These are phyloP conservation scores for Leccinum boreale DNA, from an alignment of 768 basidiomycete genomes.

Conservation along the genomic window DNA sequence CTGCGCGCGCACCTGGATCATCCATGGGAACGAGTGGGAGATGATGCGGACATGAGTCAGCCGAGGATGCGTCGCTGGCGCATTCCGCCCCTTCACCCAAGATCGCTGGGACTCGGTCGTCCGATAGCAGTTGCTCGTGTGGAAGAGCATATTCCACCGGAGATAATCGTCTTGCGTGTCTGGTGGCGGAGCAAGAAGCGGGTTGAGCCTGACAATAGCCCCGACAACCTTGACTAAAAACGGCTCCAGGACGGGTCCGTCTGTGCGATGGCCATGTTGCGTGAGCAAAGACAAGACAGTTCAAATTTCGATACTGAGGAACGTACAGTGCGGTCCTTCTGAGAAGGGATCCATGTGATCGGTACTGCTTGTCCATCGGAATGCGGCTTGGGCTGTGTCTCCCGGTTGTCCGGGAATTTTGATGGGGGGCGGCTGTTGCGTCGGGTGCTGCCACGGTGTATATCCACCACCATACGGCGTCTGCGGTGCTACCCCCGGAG, in stretches of 20 bases:
- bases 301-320: neutral
- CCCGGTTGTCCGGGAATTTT: slow-evolving; percentile 18
- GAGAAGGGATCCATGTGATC: slow-evolving; percentile 36
- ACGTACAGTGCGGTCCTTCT: slow-evolving; percentile 44
- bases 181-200: slow-evolving; percentile 51
- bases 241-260: slow-evolving; percentile 70
- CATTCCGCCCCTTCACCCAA: slow-evolving; percentile 62
- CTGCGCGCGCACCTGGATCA: slow-evolving; percentile 45
- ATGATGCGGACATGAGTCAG: slow-evolving; percentile 50
- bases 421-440: slow-evolving; percentile 23
- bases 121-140: slow-evolving; percentile 55
- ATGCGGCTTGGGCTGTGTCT: slow-evolving; percentile 26
- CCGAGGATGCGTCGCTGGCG: slow-evolving; percentile 66
- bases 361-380: slow-evolving; percentile 30
- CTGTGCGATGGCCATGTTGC: slow-evolving; percentile 30
- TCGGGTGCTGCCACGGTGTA: slow-evolving; percentile 28
- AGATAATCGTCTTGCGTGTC: slow-evolving; percentile 47
- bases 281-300: slow-evolving; percentile 8
- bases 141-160: slow-evolving; percentile 75
- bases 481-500: slow-evolving; percentile 24
- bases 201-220: slow-evolving; percentile 53
- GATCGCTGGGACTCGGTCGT: slow-evolving; percentile 61
- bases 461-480: slow-evolving; percentile 17
- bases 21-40: slow-evolving; percentile 54
- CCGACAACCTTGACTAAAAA: slow-evolving; percentile 50